Percentiles rank a stretch among this genome's conserved stretches.
phyloP scores from a whole-genome alignment of 345 rosid species.

The Euphorbia peplus region DNA sequence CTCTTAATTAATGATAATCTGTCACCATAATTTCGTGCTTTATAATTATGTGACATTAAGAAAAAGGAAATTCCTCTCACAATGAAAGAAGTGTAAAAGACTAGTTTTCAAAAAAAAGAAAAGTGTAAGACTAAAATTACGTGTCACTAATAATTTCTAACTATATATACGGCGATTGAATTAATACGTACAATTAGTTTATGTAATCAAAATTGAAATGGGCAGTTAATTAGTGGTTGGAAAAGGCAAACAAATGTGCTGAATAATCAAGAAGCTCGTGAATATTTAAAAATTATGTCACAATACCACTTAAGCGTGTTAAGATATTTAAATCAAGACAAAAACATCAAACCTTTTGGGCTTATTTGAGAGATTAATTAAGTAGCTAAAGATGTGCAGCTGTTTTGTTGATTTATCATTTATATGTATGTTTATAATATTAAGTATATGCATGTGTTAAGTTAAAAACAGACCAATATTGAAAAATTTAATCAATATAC shows the following conservation, averaged over 20 bases:
- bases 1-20: background rate
- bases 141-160: background rate
- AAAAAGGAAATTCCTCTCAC: background rate
- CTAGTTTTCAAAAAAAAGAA: too few relatives aligned
- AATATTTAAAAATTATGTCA: background rate
- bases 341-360: background rate
- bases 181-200: background rate
- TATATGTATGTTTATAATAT: background rate
- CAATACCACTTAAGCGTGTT: background rate
- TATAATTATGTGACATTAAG: too few relatives aligned
- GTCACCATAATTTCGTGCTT: too few relatives aligned
- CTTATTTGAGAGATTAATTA: background rate
- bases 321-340: background rate
- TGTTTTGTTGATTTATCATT: background rate
- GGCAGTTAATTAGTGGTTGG: background rate
- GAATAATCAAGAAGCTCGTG: background rate
- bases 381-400: background rate
- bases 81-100: background rate
- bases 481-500: background rate
- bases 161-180: background rate
- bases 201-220: background rate
- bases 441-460: background rate
- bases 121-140: background rate
- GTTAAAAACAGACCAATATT: background rate
- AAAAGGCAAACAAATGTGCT: background rate